Conservation (phyloP, 202 grass and related monocot species). For the Digitaria exilis region DNA sequence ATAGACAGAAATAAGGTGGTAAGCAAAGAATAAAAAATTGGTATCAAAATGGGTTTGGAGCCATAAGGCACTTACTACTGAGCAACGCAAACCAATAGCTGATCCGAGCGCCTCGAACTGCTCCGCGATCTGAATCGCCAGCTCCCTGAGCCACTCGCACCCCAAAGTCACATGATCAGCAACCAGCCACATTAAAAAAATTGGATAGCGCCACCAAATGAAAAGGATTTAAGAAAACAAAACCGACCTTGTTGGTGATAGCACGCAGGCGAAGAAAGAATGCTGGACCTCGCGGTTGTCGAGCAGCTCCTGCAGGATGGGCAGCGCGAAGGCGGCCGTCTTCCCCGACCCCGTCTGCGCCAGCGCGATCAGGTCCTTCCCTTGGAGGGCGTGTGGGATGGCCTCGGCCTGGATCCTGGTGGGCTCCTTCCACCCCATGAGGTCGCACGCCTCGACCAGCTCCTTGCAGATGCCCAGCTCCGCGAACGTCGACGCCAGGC, state of each 20-base stretch:
- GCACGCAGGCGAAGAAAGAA: conserved; percentile 81
- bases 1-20: not conserved
- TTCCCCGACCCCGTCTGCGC: conserved; percentile 90
- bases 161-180: not conserved
- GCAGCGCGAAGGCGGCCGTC: conserved; percentile 84
- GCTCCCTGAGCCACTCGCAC: conserved; percentile 69
- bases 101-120: conserved; percentile 87
- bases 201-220: not conserved
- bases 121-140: conserved; percentile 88
- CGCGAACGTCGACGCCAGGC: conserved; percentile 46
- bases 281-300: conserved; percentile 33
- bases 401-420: conserved; percentile 71
- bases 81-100: conserved; percentile 57
- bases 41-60: not conserved
- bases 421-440: conserved; percentile 64
- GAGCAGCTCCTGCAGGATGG: conserved; percentile 73
- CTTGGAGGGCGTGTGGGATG: conserved; percentile 73
- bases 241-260: conserved; percentile 76
- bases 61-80: conserved; percentile 60
- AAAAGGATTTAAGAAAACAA: not conserved
- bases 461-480: conserved; percentile 63
- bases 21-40: not conserved
- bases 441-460: conserved; percentile 74
- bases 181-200: not conserved
- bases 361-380: conserved; percentile 78